Base-by-base conservation (phyloP, 1,284 basidiomycete species). In the Lentinula novae-zelandiae region DNA sequence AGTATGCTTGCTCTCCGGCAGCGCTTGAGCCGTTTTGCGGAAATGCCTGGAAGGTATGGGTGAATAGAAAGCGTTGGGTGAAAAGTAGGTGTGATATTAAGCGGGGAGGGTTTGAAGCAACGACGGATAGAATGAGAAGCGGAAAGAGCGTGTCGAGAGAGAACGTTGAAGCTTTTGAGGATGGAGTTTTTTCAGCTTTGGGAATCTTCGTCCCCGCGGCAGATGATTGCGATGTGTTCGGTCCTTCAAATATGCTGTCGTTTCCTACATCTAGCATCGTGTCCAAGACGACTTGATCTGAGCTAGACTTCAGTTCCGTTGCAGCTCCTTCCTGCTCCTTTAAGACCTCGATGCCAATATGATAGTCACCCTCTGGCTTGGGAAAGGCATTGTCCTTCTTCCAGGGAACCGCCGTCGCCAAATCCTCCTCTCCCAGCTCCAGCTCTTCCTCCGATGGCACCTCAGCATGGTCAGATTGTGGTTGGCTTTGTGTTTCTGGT, bases 1-100 rank as follows among this genome's bases (percentile, higher is more conserved):
- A 97, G 71, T 96, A 98, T 58, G 86, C 87, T 65, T 93, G 91
- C 69, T 97, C 94, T 0, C 94, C 94, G 3, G 87, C 92, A 46
- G 54, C 40, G 39, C 54, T 56, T 17, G 54, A 56, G 27, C 54
- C 22, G 31, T 10, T 46, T 17, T 27, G 36, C 4, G 38, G 42
- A 20, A 20, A n/a, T 13, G 54, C 15, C 5, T 44, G 40, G 54
- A 46, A 44, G 7, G 27, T 42, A 48, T 56, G 54, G 5, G 54
- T 56, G 50, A 90, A 78, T 3, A 84, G 78, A 75, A 93, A 98
- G 20, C 96, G 85, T 66, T 96, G 93, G 0, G 89, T 89, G 71
- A 86, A 98, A 17, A 94, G 77, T 5, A 98, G 80, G 67, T 96
- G 91, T 0, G 93, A 96, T 3, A 93, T 90, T 0, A 96, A 80